A percentile compares a stretch with the other conserved stretches of the same genome.
These are phyloP conservation scores for Trichosanthes cucumerina DNA, from an alignment of 306 rosid genomes.

Conservation along the genomic window DNA sequence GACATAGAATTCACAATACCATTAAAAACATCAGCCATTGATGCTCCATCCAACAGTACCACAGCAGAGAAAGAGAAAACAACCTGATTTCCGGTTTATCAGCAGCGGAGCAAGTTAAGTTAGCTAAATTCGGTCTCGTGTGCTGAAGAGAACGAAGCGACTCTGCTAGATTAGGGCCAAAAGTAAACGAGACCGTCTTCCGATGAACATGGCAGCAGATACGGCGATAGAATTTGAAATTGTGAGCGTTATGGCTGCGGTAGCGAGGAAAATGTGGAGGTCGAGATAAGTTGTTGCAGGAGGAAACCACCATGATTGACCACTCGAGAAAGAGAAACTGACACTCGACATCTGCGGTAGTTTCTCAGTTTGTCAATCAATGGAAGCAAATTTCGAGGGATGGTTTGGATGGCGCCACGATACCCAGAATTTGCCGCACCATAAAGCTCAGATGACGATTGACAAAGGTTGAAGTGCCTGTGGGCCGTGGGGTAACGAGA, in stretches of 20 bases:
- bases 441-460: not conserved
- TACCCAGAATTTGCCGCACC: slow-evolving; percentile 2
- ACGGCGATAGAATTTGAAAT: not conserved
- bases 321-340: not conserved
- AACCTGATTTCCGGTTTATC: slow-evolving; percentile 78
- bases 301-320: not conserved
- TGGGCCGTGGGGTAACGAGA: not conserved
- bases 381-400: slow-evolving; percentile 4
- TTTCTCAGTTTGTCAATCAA: not conserved
- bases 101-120: slow-evolving; percentile 48
- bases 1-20: not conserved
- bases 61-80: not conserved
- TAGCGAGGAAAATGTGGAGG: not conserved
- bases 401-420: slow-evolving; percentile 11
- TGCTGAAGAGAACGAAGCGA: not conserved
- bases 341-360: not conserved
- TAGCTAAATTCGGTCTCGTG: slow-evolving; percentile 13
- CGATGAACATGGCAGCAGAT: not conserved
- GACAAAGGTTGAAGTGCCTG: not conserved
- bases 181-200: slow-evolving; percentile 8
- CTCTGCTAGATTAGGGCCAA: not conserved
- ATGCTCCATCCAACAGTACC: not conserved
- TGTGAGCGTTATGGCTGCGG: not conserved
- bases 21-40: not conserved
- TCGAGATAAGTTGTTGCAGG: not conserved